These are phyloP conservation scores for Bauhinia variegata DNA, from an alignment of 306 rosid genomes.

Conservation along the genomic window DNA sequence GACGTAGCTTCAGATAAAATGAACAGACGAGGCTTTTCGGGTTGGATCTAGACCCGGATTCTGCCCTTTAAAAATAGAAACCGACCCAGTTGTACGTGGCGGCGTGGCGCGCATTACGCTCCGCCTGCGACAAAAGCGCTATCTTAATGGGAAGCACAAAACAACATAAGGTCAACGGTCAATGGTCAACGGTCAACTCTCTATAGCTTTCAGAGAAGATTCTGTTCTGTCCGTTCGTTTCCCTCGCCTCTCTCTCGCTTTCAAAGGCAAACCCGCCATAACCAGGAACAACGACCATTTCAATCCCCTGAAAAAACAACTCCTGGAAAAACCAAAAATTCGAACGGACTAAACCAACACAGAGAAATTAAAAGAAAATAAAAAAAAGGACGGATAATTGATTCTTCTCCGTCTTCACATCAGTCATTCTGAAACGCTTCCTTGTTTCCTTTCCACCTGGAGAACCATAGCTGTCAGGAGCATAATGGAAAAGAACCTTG, in stretches of 20 bases:
- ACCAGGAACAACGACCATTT: conserved; percentile 50
- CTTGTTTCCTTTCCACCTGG: conserved; percentile 22
- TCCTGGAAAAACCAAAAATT: too few relatives aligned
- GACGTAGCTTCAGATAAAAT: too few relatives aligned
- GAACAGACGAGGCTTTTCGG: background rate
- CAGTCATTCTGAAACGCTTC: conserved; percentile 34
- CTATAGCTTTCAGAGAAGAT: background rate
- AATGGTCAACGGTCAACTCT: conserved; percentile 50
- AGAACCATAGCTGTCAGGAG: conserved; percentile 35
- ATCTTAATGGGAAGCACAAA: conserved; percentile 34
- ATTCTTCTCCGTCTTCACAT: conserved; percentile 40
- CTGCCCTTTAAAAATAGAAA: background rate
- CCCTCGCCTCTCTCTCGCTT: conserved; percentile 25
- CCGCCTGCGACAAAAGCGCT: conserved; percentile 32
- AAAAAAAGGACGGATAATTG: conserved; percentile 25
- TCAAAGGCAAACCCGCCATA: background rate
- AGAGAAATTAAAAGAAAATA: conserved; percentile 1
- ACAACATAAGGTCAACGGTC: conserved; percentile 37
- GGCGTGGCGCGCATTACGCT: conserved; percentile 43
- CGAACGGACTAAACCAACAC: background rate
- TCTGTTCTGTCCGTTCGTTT: conserved; percentile 48
- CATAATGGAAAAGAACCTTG: conserved; percentile 54
- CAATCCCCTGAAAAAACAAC: conserved; percentile 28
- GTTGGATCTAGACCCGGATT: conserved; percentile 20
- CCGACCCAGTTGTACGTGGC: conserved; percentile 30